Evolutionary conservation across 306 rosid species (phyloP), one percentile per base, ranked within the genome.

Genomic region (Senna siamea): DNA sequence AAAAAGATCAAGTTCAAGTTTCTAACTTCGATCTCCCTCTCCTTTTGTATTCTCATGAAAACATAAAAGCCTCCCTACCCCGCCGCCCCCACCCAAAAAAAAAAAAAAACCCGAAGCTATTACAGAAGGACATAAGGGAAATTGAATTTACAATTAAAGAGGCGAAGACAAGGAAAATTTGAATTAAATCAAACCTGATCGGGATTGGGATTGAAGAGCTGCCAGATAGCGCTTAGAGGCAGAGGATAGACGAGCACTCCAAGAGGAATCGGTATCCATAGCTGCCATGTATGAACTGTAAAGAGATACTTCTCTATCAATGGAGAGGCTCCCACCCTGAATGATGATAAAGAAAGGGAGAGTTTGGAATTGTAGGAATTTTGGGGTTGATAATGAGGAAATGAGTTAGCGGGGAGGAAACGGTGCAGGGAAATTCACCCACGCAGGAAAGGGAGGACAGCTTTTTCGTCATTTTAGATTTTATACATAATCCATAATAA

Each of bases 201-300:
- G 92, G 52, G 94, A 90, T 63, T 85, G 94, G 55, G 93, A 90
- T 60, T 85, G 95, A 80, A 93, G 88, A 76, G 94, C 90, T 9
- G 89, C 83, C 60, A 88, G 91, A 44, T 85, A 93, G 28, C 93
- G 88, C 85, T 73, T 84, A 0, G 98, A 85, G 22, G 91, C 91
- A 67, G 89, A 85, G 47, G 96, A 90, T 47, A 88, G 91, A 70
- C 94, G 96, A 74, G 91, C 86, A 70, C 78, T 78, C 96, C 96
- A 93, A 4, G 98, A 82, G 56, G 96, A 87, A 84, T 87, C 94
- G 80, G 78, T 81, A 51, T 93, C 98, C 98, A 92, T 92, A 69
- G 77, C 79, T 75, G 23, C n/a, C 61, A 55, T 55, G 35, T 23
- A 55, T 4, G 35, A 23, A 55, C 5, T 22, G 10, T 10, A 15